Conservation (phyloP, 2,329 filamentous ascomycete genomes). For the Juglanconis oblonga region DNA sequence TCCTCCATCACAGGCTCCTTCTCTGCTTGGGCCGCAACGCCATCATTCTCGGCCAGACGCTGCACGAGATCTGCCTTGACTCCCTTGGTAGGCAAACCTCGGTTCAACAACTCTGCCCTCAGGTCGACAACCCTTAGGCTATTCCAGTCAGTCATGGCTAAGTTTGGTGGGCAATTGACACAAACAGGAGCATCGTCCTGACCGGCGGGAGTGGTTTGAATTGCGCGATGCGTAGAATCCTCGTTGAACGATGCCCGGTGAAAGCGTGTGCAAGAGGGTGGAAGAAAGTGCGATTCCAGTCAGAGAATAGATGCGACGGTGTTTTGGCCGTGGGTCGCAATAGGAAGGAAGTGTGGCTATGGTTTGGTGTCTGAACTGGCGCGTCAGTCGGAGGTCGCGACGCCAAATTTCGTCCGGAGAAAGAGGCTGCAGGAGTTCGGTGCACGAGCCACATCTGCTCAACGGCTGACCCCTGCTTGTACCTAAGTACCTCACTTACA, state of each 20-base stretch:
- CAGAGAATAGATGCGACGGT: constrained; percentile 1
- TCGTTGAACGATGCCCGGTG: too few species aligned
- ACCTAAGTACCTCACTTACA: not conserved
- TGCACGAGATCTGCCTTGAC: constrained; percentile 71
- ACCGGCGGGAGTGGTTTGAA: not conserved
- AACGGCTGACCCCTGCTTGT: not conserved
- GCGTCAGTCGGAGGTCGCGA: constrained; percentile 13
- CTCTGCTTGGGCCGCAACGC: constrained; percentile 17
- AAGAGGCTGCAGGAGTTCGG: constrained; percentile 5
- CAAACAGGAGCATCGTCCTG: constrained; percentile 10
- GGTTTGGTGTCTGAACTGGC: constrained; percentile 1
- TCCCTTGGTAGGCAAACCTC: constrained; percentile 66
- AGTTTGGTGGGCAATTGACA: constrained; percentile 1
- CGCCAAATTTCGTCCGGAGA: constrained; percentile 7
- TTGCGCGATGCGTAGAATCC: not conserved
- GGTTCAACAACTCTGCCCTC: constrained; percentile 69
- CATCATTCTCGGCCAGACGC: constrained; percentile 43
- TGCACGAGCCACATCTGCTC: not conserved
- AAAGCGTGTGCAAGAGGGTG: not conserved
- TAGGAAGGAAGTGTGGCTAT: not conserved
- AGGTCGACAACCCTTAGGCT: constrained; percentile 72
- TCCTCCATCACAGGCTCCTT: constrained; percentile 12
- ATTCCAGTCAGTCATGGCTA: constrained; percentile 48
- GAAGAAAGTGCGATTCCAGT: not conserved
- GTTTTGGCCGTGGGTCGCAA: not conserved